Conservation (phyloP, 768 basidiomycete species). For the Tricholoma sp. region DNA sequence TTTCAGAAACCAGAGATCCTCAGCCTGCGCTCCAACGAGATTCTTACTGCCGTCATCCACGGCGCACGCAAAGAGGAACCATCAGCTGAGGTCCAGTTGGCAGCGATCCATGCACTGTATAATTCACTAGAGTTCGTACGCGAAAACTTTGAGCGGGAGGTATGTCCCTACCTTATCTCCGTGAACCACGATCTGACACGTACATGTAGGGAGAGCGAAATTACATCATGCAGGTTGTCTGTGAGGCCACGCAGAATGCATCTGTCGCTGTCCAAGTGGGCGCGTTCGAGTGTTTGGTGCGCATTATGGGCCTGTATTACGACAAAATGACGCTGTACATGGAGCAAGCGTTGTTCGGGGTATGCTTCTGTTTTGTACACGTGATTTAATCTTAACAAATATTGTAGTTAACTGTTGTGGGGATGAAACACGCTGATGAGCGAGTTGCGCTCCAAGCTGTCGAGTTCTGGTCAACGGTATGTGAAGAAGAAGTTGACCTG, state of each 20-base stretch:
- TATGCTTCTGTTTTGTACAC: conserved; percentile 35
- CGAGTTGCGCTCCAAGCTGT: conserved; percentile 92
- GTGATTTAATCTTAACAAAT: conserved; percentile 11
- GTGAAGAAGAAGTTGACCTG: conserved; percentile 94
- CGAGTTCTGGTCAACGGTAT: conserved; percentile 99
- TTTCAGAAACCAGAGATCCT: conserved; percentile 88
- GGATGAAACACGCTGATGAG: conserved; percentile 93
- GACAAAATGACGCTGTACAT: conserved; percentile 99
- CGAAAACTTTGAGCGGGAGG: conserved; percentile 97
- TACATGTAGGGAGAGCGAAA: conserved; percentile 85
- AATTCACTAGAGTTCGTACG: conserved; percentile 97
- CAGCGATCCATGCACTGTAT: conserved; percentile 87
- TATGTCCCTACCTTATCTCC: conserved; percentile 30
- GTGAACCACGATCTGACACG: conserved; percentile 7
- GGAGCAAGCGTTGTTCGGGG: conserved; percentile 97
- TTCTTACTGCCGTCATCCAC: conserved; percentile 96
- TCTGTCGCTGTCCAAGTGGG: conserved; percentile 85
- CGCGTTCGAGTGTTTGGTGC: conserved; percentile 92
- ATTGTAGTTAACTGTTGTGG: conserved; percentile 85
- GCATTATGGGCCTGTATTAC: conserved; percentile 97
- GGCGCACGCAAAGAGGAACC: conserved; percentile 96
- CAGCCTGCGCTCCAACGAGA: conserved; percentile 88
- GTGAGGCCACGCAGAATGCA: conserved; percentile 91
- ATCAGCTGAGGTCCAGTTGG: conserved; percentile 84
- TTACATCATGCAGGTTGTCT: conserved; percentile 99